Conservation (phyloP, 2,329 filamentous ascomycete species). For the Pezicula neosporulosa region DNA sequence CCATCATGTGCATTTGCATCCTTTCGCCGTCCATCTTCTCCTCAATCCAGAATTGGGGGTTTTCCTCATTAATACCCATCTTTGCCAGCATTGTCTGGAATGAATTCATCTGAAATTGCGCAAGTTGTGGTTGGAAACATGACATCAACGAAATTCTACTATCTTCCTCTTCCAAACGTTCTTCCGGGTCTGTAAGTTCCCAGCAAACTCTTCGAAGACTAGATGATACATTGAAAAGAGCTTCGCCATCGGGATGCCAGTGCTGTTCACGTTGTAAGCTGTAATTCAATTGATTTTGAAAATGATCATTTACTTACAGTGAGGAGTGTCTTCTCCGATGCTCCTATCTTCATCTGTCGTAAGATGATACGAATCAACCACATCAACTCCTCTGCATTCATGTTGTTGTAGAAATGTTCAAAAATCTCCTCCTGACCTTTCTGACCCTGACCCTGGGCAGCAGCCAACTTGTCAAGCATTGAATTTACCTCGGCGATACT, state of each 20-base stretch:
- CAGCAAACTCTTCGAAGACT: conserved; percentile 89
- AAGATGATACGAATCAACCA: conserved; percentile 95
- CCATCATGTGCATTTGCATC: conserved; percentile 91
- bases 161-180: conserved; percentile 72
- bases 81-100: conserved; percentile 77
- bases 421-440: conserved; percentile 81
- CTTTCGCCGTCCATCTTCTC: conserved; percentile 96
- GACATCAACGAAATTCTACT: conserved; percentile 80
- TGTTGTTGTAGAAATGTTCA: conserved; percentile 77
- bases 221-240: conserved; percentile 84
- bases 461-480: conserved; percentile 73
- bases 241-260: conserved; percentile 77
- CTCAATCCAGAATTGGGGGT: conserved; percentile 89
- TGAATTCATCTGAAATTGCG: conserved; percentile 82
- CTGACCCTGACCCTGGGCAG: conserved; percentile 78
- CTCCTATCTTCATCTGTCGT: conserved; percentile 69
- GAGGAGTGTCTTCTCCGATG: conserved; percentile 85
- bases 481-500: conserved; percentile 87
- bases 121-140: conserved; percentile 94
- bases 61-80: conserved; percentile 61
- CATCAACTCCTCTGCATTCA: conserved; percentile 90
- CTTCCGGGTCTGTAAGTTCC: conserved; percentile 75
- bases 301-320: conserved; percentile 35
- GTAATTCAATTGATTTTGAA: neutral
- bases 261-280: conserved; percentile 52